Evolutionary conservation across 495 filamentous ascomycete genomes (phyloP).

Genomic region (Podospora fimiseda): DNA sequence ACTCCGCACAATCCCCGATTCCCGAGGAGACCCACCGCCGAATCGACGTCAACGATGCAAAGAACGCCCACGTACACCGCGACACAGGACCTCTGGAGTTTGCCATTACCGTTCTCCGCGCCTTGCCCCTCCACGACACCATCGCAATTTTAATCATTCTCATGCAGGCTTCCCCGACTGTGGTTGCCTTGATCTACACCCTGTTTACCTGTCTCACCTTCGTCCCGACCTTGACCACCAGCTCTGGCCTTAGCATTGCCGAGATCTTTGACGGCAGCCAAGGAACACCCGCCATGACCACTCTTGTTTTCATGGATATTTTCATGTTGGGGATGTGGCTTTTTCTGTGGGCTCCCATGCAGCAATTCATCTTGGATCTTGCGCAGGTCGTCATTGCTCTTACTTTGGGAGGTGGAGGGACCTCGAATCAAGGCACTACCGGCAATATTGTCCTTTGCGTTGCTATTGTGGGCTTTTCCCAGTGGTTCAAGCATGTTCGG

Average conservation of each 20-base stretch:
- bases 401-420: constrained; percentile 81
- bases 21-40: constrained; percentile 48
- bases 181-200: constrained; percentile 84
- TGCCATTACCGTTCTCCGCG: constrained; percentile 77
- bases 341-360: constrained; percentile 80
- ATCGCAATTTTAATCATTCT: constrained; percentile 97
- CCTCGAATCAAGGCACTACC: constrained; percentile 64
- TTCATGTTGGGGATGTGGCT: constrained; percentile 81
- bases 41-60: constrained; percentile 60
- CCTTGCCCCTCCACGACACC: constrained; percentile 89
- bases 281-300: constrained; percentile 66
- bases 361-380: constrained; percentile 86
- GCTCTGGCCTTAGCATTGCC: constrained; percentile 46
- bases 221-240: constrained; percentile 66
- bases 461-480: constrained; percentile 69
- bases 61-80: constrained; percentile 58
- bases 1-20: constrained; percentile 26
- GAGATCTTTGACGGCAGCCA: constrained; percentile 48
- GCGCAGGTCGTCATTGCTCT: constrained; percentile 94
- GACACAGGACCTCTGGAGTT: constrained; percentile 61
- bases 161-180: constrained; percentile 87
- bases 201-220: constrained; percentile 92
- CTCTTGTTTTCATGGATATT: constrained; percentile 73
- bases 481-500: constrained; percentile 52
- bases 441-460: constrained; percentile 73